Evolutionary conservation across 495 filamentous ascomycete species (phyloP).

Genomic region (Achaetomiella virescens): DNA sequence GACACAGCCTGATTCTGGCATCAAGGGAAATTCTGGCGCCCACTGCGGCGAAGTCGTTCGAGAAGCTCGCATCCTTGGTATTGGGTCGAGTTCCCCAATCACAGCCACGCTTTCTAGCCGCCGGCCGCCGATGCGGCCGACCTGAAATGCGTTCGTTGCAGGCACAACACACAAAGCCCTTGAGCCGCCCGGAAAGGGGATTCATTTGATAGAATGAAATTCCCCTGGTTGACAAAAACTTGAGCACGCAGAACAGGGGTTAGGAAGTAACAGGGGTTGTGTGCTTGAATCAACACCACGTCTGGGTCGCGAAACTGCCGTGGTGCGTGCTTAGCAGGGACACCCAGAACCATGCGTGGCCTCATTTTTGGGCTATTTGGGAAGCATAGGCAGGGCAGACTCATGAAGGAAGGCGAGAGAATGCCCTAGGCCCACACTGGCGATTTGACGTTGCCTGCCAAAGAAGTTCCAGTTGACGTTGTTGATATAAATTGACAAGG

Average conservation of each 20-base stretch:
- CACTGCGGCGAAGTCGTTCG: constrained; percentile 3
- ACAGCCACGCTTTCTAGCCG: background rate
- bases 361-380: background rate
- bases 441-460: background rate
- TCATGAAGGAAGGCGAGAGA: no score
- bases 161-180: background rate
- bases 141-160: background rate
- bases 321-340: background rate
- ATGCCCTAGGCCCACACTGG: background rate
- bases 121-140: constrained; percentile 5
- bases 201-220: background rate
- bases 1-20: no score
- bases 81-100: constrained; percentile 12
- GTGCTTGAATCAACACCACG: background rate
- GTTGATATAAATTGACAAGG: background rate
- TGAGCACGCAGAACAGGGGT: background rate
- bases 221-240: background rate
- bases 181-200: background rate
- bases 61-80: constrained; percentile 1
- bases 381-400: background rate
- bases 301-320: background rate
- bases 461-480: background rate
- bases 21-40: background rate
- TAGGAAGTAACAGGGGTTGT: background rate
- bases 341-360: background rate